These are phyloP conservation scores for Pezicula radicicola DNA, from an alignment of 2,329 filamentous ascomycete genomes.

Conservation along the genomic window DNA sequence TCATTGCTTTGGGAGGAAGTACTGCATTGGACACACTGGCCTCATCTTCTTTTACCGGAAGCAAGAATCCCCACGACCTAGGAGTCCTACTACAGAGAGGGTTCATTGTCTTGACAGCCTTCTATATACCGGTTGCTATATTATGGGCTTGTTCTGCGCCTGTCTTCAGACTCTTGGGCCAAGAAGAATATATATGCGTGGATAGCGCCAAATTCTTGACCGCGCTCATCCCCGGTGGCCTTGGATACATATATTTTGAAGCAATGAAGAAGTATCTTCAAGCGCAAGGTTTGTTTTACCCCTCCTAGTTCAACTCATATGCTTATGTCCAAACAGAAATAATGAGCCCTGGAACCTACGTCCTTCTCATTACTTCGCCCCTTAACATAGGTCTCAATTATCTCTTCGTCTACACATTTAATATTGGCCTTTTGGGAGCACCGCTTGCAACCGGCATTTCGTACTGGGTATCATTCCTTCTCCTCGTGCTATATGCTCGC, in stretches of 20 bases:
- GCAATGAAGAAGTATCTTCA: slow-evolving; percentile 84
- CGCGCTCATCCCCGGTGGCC: slow-evolving; percentile 72
- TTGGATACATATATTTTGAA: slow-evolving; percentile 88
- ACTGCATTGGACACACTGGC: slow-evolving; percentile 84
- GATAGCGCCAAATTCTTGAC: slow-evolving; percentile 72
- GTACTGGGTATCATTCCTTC: slow-evolving; percentile 80
- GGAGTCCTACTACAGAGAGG: slow-evolving; percentile 76
- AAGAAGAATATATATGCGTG: slow-evolving; percentile 72
- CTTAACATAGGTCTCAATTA: slow-evolving; percentile 80
- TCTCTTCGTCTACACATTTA: slow-evolving; percentile 70
- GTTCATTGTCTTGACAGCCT: slow-evolving; percentile 66
- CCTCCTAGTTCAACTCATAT: slow-evolving; percentile 40
- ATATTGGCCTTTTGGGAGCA: slow-evolving; percentile 72
- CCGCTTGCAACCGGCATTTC: slow-evolving; percentile 79
- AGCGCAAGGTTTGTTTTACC: slow-evolving; percentile 71
- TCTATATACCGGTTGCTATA: slow-evolving; percentile 71
- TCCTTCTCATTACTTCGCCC: slow-evolving; percentile 77
- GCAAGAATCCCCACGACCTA: slow-evolving; percentile 73
- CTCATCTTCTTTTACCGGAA: slow-evolving; percentile 78
- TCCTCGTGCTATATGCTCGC: slow-evolving; percentile 70
- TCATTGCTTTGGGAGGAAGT: slow-evolving; percentile 80
- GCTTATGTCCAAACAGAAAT: slow-evolving; percentile 39
- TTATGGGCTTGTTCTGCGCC: slow-evolving; percentile 75
- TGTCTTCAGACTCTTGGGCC: slow-evolving; percentile 71
- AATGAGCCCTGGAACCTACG: slow-evolving; percentile 81